phyloP scores from a whole-genome alignment of 441 rosid species.

The Cnidoscolus chayamansa region DNA sequence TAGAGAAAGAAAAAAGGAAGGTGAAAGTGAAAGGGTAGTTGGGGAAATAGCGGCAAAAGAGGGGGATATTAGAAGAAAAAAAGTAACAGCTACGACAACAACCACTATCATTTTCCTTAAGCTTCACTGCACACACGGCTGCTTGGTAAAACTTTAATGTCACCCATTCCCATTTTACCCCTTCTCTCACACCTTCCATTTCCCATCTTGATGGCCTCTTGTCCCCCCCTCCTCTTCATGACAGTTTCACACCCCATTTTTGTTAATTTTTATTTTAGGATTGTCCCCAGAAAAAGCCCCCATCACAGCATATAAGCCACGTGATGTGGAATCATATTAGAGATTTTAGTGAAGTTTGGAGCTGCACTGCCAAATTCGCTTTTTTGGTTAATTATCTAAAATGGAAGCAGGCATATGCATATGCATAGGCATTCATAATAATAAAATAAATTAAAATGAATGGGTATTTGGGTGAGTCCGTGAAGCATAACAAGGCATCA shows the following conservation, averaged over 20 bases:
- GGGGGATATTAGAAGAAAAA: conserved; percentile 2
- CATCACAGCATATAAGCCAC: conserved; percentile 41
- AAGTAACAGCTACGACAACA: conserved; percentile 50
- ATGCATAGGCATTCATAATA: no score
- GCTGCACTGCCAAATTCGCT: not conserved
- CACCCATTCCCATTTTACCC: conserved; percentile 62
- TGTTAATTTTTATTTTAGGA: conserved; percentile 14
- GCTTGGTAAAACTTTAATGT: conserved; percentile 35
- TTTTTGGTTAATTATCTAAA: no score
- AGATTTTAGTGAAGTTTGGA: conserved; percentile 8
- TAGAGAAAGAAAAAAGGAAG: conserved; percentile 19
- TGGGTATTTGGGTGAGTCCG: no score
- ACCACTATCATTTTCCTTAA: conserved; percentile 66
- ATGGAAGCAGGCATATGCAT: no score
- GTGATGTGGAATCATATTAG: conserved; percentile 42
- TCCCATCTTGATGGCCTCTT: conserved; percentile 4
- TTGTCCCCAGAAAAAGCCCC: conserved; percentile 22
- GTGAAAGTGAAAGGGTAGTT: conserved; percentile 37
- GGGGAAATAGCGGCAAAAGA: conserved; percentile 35
- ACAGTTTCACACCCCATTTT: conserved; percentile 16
- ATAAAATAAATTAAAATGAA: no score
- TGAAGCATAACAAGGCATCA: not conserved
- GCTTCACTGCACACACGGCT: conserved; percentile 46
- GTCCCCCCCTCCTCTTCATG: conserved; percentile 12
- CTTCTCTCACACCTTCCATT: not conserved